These are phyloP conservation scores for Polytolypa hystricis DNA, from an alignment of 2,329 filamentous ascomycete genomes.

Conservation along the genomic window DNA sequence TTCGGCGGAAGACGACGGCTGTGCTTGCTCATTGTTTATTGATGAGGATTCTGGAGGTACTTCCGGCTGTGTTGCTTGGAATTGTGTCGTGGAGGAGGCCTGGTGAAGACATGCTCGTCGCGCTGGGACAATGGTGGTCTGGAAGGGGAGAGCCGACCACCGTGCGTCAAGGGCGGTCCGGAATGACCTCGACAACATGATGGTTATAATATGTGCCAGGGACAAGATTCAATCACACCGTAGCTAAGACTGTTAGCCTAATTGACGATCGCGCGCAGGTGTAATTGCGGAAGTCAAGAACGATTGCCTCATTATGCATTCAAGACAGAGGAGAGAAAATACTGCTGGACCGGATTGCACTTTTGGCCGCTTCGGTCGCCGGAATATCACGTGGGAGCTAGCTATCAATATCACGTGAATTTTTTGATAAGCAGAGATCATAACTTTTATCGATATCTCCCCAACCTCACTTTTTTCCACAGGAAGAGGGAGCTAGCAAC, in stretches of 20 bases:
- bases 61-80: slow-evolving; percentile 20
- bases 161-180: slow-evolving; percentile 17
- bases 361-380: slow-evolving; percentile 18
- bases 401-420: neutral
- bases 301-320: slow-evolving; percentile 8
- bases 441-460: neutral
- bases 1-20: slow-evolving; percentile 13
- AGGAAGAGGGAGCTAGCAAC: neutral
- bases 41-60: slow-evolving; percentile 16
- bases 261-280: neutral
- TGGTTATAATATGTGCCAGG: slow-evolving; percentile 1
- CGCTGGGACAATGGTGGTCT: slow-evolving; percentile 16
- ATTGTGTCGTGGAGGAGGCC: slow-evolving; percentile 20
- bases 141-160: slow-evolving; percentile 4
- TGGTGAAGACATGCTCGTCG: slow-evolving; percentile 33
- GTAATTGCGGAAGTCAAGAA: neutral
- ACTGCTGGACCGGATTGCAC: slow-evolving; percentile 19
- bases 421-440: slow-evolving; percentile 3
- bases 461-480: slow-evolving; percentile 7
- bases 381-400: slow-evolving; percentile 25
- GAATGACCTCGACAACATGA: slow-evolving; percentile 28
- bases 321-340: slow-evolving; percentile 25
- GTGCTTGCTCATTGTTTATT: slow-evolving; percentile 16
- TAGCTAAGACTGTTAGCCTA: no score
- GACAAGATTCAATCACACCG: no score